Base-by-base conservation (phyloP, 768 basidiomycete genomes). In the Auricularia cornea region DNA sequence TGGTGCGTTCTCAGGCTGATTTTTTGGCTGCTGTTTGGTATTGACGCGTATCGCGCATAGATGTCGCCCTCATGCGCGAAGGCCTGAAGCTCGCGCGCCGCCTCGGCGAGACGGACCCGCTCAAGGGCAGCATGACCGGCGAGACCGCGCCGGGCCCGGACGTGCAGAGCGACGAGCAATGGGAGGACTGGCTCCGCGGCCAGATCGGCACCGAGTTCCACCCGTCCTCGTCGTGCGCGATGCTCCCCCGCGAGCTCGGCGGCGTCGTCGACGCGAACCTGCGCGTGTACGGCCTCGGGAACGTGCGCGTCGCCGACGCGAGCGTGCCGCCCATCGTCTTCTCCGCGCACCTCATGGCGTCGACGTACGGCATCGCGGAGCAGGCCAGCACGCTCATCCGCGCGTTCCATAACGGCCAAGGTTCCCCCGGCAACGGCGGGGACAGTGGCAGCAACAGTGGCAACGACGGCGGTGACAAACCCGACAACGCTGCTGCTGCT, bases 1-100 rank as follows among this genome's bases (percentile, higher is more conserved):
- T 28, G 83, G 80, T 80, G 61, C 20, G 74, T 67, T 2, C 16
- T 5, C 16, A 14, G n/a, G n/a, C n/a, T n/a, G n/a, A n/a, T n/a
- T 38, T 38, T 10, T 14, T 10, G 8, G 10, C 16, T 38, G 35
- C 2, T 8, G n/a, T 16, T 60, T 38, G 31, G 32, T 28, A 8
- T 28, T 51, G 59, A 40, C 60, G 18, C 16, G 8, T 59, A 20
- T n/a, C n/a, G 10, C 30, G 14, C 30, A 18, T 62, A 77, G 83
- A 86, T 70, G 63, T 78, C 35, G 68, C 72, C 12, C 72, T 83
- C 40, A 71, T 87, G 62, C 81, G 85, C 54, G 81, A 85, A 71
- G 87, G 83, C 33, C 72, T 86, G 62, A 85, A 84, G 70, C 78
- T 88, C 60, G 85, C 81, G n/a, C 80, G 87, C 32, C 78, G 69